Conservation (phyloP, 78 protist species). For the Chrysochromulina tobinii region DNA sequence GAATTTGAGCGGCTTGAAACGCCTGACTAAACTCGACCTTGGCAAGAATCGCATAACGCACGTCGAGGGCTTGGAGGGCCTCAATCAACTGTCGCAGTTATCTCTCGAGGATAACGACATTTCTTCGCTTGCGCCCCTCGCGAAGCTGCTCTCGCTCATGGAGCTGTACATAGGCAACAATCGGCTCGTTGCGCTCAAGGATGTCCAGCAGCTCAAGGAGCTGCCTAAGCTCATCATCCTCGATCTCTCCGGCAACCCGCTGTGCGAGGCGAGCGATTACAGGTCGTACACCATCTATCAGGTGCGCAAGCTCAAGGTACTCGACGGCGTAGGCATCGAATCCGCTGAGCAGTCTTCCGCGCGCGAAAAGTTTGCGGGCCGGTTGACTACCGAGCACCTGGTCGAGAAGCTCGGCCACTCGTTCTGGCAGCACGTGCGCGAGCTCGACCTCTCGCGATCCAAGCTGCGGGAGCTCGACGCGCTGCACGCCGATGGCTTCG, state of each 20-base stretch:
- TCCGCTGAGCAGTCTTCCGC: conserved; percentile 11
- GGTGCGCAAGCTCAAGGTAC: conserved; percentile 57
- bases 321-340: conserved; percentile 67
- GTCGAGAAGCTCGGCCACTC: conserved; percentile 35
- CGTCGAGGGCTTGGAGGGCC: conserved; percentile 33
- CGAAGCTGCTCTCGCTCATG: conserved; percentile 8
- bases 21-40: conserved; percentile 44
- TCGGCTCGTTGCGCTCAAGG: background rate
- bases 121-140: conserved; percentile 25
- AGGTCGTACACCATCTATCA: conserved; percentile 40
- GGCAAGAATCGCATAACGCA: conserved; percentile 44
- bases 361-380: conserved; percentile 28
- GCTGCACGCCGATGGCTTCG: conserved; percentile 3
- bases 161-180: conserved; percentile 69
- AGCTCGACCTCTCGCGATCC: conserved; percentile 28
- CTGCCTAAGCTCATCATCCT: conserved; percentile 64
- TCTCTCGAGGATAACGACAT: conserved; percentile 65
- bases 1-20: background rate
- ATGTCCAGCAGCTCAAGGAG: background rate
- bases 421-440: background rate
- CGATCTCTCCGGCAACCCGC: conserved; percentile 59
- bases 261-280: conserved; percentile 9
- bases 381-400: conserved; percentile 44
- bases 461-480: conserved; percentile 43
- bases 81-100: conserved; percentile 34